Conservation (phyloP, 495 filamentous ascomycete species). For the Lasiosphaeria ovina region DNA sequence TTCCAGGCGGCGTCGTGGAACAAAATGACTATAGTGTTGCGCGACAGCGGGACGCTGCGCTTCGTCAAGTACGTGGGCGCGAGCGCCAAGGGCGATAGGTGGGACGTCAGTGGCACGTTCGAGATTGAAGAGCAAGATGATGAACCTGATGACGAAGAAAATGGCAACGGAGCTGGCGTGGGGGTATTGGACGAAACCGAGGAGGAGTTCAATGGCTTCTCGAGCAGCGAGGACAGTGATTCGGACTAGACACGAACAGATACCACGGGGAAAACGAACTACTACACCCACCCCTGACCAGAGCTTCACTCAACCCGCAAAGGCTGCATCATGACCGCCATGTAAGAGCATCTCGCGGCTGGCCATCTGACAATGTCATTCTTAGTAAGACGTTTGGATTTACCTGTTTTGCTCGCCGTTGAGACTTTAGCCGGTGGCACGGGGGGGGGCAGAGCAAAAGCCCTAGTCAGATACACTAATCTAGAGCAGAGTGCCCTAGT, state of each 20-base stretch:
- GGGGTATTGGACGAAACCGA: slow-evolving; percentile 38
- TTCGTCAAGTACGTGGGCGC: slow-evolving; percentile 96
- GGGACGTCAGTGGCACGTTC: slow-evolving; percentile 78
- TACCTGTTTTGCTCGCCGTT: neutral
- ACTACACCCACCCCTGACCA: neutral
- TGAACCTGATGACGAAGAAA: slow-evolving; percentile 32
- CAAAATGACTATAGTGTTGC: slow-evolving; percentile 79
- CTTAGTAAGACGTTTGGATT: slow-evolving; percentile 1
- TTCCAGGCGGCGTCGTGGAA: slow-evolving; percentile 88
- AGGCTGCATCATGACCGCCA: neutral
- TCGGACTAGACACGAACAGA: slow-evolving; percentile 33
- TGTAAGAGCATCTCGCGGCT: neutral
- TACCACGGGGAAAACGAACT: neutral
- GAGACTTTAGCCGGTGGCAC: neutral
- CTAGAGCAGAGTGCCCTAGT: no score
- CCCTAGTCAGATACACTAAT: no score
- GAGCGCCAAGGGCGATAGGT: slow-evolving; percentile 80
- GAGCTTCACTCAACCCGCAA: neutral
- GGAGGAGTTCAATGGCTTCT: slow-evolving; percentile 51
- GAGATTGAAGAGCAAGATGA: slow-evolving; percentile 52
- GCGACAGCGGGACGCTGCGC: slow-evolving; percentile 79
- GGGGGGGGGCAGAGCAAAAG: no score
- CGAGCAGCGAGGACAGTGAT: slow-evolving; percentile 40
- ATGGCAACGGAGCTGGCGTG: slow-evolving; percentile 24
- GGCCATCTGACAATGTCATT: slow-evolving; percentile 9